Percentiles rank a stretch among this genome's conserved stretches.
These are phyloP conservation scores for Leersia perrieri DNA, from an alignment of 176 grass and related monocot genomes.

Conservation along the genomic window DNA sequence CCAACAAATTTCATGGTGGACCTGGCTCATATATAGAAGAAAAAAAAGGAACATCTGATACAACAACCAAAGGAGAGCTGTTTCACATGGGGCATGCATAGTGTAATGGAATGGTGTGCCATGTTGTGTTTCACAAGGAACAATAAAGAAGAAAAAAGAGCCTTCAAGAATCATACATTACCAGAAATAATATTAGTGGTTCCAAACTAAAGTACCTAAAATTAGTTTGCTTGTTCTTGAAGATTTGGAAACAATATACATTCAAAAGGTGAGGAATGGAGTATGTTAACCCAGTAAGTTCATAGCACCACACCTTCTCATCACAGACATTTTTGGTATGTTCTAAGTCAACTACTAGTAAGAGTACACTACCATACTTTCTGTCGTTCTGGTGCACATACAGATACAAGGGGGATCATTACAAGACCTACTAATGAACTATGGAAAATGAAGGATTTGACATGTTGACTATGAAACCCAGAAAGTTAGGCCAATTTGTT, in stretches of 20 bases:
- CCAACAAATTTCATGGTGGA: background rate
- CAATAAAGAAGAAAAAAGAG: background rate
- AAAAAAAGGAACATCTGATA: conserved; percentile 29
- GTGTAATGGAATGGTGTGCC: background rate
- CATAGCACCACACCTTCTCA: background rate
- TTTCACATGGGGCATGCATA: conserved; percentile 29
- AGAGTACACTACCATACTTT: background rate
- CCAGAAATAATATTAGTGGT: background rate
- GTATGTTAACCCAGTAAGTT: background rate
- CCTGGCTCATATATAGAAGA: background rate
- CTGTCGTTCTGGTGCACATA: background rate
- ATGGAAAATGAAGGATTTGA: background rate
- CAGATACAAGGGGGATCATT: background rate
- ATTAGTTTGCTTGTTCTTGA: background rate
- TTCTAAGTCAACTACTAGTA: background rate
- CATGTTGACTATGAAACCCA: background rate
- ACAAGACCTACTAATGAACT: background rate
- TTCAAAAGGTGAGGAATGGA: background rate
- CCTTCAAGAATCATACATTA: background rate
- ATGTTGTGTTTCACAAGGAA: conserved; percentile 27
- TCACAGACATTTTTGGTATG: background rate
- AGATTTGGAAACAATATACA: background rate
- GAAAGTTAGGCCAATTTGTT: conserved; percentile 17
- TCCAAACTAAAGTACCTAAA: background rate
- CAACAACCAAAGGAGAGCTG: conserved; percentile 15